phyloP scores from a whole-genome alignment of 768 basidiomycete genomes.

The Russula abietina region DNA sequence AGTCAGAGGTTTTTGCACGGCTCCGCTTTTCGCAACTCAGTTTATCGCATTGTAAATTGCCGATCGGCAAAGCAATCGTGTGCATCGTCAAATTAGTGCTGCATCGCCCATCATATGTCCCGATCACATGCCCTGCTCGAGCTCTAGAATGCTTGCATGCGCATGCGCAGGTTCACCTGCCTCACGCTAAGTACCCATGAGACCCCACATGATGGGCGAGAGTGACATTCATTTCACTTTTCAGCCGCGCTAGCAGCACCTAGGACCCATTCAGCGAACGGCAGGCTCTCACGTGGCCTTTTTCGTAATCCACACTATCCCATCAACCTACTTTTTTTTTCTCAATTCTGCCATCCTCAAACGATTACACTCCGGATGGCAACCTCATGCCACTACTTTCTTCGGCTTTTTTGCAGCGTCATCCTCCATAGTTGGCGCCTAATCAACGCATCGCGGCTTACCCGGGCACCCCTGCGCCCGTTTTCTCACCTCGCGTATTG shows the following conservation, averaged over 20 bases:
- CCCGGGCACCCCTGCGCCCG: not conserved
- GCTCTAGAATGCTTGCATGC: conserved; percentile 13
- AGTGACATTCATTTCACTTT: conserved; percentile 12
- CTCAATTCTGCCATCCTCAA: not conserved
- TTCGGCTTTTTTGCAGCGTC: not conserved
- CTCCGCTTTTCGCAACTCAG: not conserved
- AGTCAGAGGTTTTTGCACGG: not conserved
- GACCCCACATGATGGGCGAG: conserved; percentile 18
- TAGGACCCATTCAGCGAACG: not conserved
- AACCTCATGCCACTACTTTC: not conserved
- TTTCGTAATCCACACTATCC: conserved; percentile 14
- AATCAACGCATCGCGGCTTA: not conserved
- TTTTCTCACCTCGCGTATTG: conserved; percentile 7
- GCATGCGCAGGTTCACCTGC: not conserved
- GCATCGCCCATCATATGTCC: conserved; percentile 15
- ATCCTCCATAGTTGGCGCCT: conserved; percentile 5
- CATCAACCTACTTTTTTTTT: not conserved
- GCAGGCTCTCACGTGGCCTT: conserved; percentile 2
- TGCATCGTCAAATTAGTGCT: not conserved
- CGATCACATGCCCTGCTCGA: conserved; percentile 17
- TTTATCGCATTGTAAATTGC: not conserved
- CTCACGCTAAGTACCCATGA: conserved; percentile 14
- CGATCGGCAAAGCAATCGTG: not conserved
- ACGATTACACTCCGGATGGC: not conserved
- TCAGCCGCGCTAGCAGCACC: conserved; percentile 21